A percentile compares a stretch with the other conserved stretches of the same genome.
phyloP scores from a whole-genome alignment of 345 rosid species.

The Camelina hispida region DNA sequence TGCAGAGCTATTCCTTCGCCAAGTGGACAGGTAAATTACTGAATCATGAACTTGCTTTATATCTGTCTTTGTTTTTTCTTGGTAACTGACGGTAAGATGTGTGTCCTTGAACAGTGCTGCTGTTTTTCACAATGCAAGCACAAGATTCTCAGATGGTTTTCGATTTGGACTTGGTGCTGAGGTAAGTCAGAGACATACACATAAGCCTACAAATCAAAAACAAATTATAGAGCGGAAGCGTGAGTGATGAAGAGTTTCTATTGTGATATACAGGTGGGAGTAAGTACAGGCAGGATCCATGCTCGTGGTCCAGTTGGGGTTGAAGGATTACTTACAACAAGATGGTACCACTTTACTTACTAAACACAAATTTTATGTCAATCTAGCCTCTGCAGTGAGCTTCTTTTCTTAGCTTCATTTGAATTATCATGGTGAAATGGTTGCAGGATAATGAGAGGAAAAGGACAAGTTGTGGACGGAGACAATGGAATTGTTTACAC shows the following conservation, averaged over 20 bases:
- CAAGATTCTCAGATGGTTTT: slow-evolving; percentile 97
- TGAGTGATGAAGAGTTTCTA: slow-evolving; percentile 5
- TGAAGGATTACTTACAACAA: slow-evolving; percentile 90
- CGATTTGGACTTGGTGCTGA: slow-evolving; percentile 98
- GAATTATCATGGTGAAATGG: slow-evolving; percentile 3
- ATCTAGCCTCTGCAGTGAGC: not conserved
- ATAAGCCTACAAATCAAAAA: not conserved
- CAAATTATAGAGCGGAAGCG: not conserved
- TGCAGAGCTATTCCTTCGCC: slow-evolving; percentile 77
- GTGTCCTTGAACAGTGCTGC: slow-evolving; percentile 75
- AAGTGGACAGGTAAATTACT: slow-evolving; percentile 75
- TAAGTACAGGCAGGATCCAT: slow-evolving; percentile 95
- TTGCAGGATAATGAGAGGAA: slow-evolving; percentile 92
- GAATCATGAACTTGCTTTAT: not conserved
- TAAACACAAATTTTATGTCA: not conserved
- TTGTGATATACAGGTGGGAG: slow-evolving; percentile 71
- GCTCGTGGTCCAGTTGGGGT: slow-evolving; percentile 99
- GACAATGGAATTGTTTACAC: slow-evolving; percentile 76
- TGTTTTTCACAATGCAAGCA: slow-evolving; percentile 97
- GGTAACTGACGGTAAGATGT: slow-evolving; percentile 22
- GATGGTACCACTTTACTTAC: slow-evolving; percentile 63
- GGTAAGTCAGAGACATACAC: slow-evolving; percentile 51
- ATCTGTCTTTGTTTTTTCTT: not conserved
- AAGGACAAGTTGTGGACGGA: slow-evolving; percentile 92
- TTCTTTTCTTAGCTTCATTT: not conserved